Evolutionary conservation across 176 grass and related monocot genomes (phyloP), one percentile per base, ranked within the genome.

Genomic region (Raddia guianensis): DNA sequence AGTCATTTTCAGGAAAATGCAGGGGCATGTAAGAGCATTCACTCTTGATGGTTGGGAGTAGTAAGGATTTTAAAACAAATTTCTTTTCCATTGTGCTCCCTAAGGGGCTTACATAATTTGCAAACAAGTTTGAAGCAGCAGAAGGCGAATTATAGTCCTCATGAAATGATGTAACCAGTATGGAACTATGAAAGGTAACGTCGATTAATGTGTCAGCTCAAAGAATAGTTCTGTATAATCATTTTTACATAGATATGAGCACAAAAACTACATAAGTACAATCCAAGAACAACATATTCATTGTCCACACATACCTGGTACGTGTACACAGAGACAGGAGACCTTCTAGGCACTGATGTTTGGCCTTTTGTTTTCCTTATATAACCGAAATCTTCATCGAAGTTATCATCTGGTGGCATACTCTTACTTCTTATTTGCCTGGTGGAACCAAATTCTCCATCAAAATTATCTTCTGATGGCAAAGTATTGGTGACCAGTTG

Each of bases 291-390:
- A 45, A 76, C 43, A 64, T 49, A 75, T 66, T 33, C n/a, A 75
- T 70, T 73, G 70, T 86, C 18, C 44, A 42, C 14, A 55, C 5
- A 73, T 90, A 92, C 93, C 87, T 92, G 82, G 75, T 88, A 92
- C 74, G 84, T 92, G 94, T 89, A 93, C n/a, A 98, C 88, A 63
- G 56, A 75, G 53, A 98, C 71, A 54, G 79, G 83, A 71, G 86
- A 78, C 79, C 62, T 91, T 83, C 75, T 86, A 80, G 90, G 66
- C 46, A 79, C 69, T 12, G 52, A 82, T 67, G 59, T 88, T 70
- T 84, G 89, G 16, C 66, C 86, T 84, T 77, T 90, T 69, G 63
- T 37, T 87, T 86, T 88, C 49, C 84, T 84, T 70, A 63, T 68
- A 80, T 73, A 88, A 56, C 44, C 66, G 88, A 85, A 87, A 81